Conservation (phyloP, 345 rosid species). For the Alliaria petiolata region DNA sequence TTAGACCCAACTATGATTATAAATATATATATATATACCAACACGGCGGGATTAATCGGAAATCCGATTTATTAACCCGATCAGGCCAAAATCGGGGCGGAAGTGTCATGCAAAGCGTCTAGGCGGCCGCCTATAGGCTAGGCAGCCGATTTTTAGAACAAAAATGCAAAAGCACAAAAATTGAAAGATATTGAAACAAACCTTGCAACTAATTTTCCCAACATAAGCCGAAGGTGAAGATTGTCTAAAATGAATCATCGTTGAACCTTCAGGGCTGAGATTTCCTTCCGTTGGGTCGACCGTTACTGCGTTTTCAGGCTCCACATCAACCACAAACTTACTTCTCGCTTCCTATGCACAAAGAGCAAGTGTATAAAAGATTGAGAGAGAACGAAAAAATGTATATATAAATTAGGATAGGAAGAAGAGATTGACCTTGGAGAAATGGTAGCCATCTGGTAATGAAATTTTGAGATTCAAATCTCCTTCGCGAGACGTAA, state of each 20-base stretch:
- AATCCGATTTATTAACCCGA: too few species aligned
- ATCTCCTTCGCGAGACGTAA: slow-evolving; percentile 63
- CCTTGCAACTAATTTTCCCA: slow-evolving; percentile 85
- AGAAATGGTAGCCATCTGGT: slow-evolving; percentile 82
- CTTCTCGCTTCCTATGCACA: slow-evolving; percentile 71
- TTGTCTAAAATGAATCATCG: slow-evolving; percentile 55
- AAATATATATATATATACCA: too few species aligned
- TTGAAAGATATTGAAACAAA: slow-evolving; percentile 16
- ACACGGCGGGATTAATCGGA: too few species aligned
- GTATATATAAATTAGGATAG: neutral
- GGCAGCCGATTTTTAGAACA: too few species aligned
- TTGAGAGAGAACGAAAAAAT: neutral
- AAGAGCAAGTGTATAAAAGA: neutral
- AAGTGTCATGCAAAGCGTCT: too few species aligned
- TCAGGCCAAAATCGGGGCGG: too few species aligned
- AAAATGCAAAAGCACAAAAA: neutral
- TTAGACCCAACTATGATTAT: too few species aligned
- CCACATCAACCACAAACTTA: slow-evolving; percentile 63
- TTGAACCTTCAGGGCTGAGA: slow-evolving; percentile 69
- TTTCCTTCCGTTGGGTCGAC: slow-evolving; percentile 66
- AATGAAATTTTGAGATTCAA: slow-evolving; percentile 59
- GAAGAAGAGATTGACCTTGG: slow-evolving; percentile 49
- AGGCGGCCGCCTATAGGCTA: too few species aligned
- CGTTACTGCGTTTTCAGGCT: slow-evolving; percentile 58
- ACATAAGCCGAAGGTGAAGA: slow-evolving; percentile 48